Evolutionary conservation across 495 filamentous ascomycete genomes (phyloP), one percentile per base, ranked within the genome.

Genomic region (Viridothelium virens): DNA sequence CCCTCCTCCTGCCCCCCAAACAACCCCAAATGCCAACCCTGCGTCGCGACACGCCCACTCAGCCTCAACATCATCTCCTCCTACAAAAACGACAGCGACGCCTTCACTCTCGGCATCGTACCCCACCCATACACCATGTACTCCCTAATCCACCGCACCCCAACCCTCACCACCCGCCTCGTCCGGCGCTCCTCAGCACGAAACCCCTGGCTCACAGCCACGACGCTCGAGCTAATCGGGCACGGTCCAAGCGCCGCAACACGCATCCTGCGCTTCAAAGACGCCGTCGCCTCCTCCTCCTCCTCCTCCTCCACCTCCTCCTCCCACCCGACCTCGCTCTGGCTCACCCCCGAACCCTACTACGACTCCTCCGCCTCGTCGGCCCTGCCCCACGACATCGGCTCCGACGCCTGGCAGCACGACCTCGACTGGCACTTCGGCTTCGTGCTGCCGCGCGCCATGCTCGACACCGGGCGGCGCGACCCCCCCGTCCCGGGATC

Each of bases 371-470:
- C 12, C 48, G n/a, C 11, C 48, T 18, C 48, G 5, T 14, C 48
- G 5, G 10, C 48, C 11, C n/a, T 80, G 80, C 2, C 73, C 82
- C 4, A 76, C 80, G 2, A 59, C 46, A 48, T 9, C n/a, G 76
- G 25, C 73, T 80, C 25, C 50, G 65, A 65, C 25, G 67, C 77
- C 70, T 67, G 85, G 6, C 74, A 85, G 7, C 78, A 80, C 31
- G 89, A 93, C 66, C 76, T 95, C 0, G 90, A 95, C 69, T 97
- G 91, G 90, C 83, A 87, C 71, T 89, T 97, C 70, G 93, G 93
- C 59, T 98, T 98, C 79, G 78, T 79, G 38, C 80, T 96, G 11
- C 87, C 92, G 3, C 79, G 79, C 33, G 78, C 79, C 14, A 75
- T 77, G 37, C 80, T 82, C 44, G 70, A 80, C 62, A 77, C 81